These are phyloP conservation scores for Coelastrella sp. DNA, from an alignment of 139 green algal genomes.

Conservation along the genomic window DNA sequence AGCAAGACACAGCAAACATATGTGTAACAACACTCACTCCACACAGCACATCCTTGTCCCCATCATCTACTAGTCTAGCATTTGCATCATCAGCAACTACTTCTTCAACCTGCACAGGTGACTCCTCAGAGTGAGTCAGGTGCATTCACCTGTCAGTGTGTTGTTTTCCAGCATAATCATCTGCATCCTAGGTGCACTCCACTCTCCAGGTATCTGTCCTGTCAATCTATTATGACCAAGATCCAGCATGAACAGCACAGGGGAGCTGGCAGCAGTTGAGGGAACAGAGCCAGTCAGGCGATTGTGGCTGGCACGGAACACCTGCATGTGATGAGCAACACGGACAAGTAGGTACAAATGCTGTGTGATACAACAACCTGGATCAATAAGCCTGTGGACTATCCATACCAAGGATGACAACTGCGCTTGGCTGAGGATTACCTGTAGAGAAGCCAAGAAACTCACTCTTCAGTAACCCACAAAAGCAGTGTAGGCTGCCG, in stretches of 20 bases:
- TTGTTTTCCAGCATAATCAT: constrained; percentile 37
- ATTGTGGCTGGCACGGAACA: constrained; percentile 28
- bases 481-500: background rate
- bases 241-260: constrained; percentile 17
- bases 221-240: background rate
- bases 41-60: too few species aligned
- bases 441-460: too few species aligned
- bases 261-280: background rate
- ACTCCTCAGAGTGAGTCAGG: too few species aligned
- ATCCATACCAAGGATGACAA: too few species aligned
- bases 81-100: too few species aligned
- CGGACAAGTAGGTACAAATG: background rate
- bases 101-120: too few species aligned
- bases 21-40: too few species aligned
- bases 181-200: constrained; percentile 4
- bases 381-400: too few species aligned
- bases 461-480: too few species aligned
- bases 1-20: too few species aligned
- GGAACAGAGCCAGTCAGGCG: constrained; percentile 1
- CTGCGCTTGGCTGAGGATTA: too few species aligned
- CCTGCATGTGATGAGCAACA: background rate
- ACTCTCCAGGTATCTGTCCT: background rate
- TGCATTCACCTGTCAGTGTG: constrained; percentile 27
- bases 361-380: background rate
- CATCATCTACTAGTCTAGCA: too few species aligned